phyloP scores from a whole-genome alignment of 306 rosid genomes.

The Casuarina equisetifolia region DNA sequence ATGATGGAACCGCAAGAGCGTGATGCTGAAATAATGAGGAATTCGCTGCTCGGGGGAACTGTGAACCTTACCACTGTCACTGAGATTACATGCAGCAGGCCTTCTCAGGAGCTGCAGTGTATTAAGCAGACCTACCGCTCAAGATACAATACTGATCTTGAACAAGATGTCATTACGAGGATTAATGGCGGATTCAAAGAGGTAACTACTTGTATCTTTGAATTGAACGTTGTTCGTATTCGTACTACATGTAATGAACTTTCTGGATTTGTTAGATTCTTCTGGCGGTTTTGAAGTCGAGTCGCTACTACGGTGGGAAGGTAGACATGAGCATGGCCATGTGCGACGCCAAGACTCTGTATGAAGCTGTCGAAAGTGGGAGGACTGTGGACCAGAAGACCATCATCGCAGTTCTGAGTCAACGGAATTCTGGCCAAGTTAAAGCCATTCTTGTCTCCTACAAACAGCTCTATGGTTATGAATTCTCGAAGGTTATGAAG shows the following conservation, averaged over 20 bases:
- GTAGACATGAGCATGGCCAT: slow-evolving; percentile 31
- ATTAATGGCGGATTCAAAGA: slow-evolving; percentile 18
- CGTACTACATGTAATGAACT: background rate
- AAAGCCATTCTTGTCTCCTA: slow-evolving; percentile 20
- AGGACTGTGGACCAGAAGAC: slow-evolving; percentile 17
- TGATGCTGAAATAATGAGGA: slow-evolving; percentile 28
- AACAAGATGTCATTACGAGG: slow-evolving; percentile 10
- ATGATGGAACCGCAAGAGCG: slow-evolving; percentile 27
- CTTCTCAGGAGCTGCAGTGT: slow-evolving; percentile 22
- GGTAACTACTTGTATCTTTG: background rate
- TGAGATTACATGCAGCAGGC: slow-evolving; percentile 21
- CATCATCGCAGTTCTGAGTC: slow-evolving; percentile 20
- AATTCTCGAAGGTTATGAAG: slow-evolving; percentile 20
- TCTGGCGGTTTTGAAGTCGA: slow-evolving; percentile 18
- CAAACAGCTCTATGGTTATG: slow-evolving; percentile 27
- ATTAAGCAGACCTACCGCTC: slow-evolving; percentile 22
- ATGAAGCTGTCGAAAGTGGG: slow-evolving; percentile 25
- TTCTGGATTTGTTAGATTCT: background rate
- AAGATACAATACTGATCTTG: slow-evolving; percentile 19
- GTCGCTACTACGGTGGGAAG: slow-evolving; percentile 16
- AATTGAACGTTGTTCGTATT: background rate
- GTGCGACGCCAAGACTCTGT: slow-evolving; percentile 30
- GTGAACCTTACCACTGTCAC: slow-evolving; percentile 9
- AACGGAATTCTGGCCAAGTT: slow-evolving; percentile 18
- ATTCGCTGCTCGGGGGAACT: slow-evolving; percentile 14